Evolutionary conservation across 495 filamentous ascomycete species (phyloP).

Genomic region (Aspergillus leporis): DNA sequence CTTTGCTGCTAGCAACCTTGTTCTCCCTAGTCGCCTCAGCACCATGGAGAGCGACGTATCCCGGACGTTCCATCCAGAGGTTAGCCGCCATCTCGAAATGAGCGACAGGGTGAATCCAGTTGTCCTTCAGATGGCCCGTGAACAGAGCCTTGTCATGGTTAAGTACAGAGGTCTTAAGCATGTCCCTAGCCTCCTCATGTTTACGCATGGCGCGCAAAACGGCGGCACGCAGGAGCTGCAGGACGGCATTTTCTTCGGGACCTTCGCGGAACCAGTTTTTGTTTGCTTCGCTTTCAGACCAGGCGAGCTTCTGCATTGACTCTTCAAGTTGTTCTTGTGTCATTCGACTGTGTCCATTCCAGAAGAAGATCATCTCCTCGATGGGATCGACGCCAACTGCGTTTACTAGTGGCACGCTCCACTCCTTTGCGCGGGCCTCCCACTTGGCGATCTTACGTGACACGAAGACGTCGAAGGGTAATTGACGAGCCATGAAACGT

Average conservation of each 20-base stretch:
- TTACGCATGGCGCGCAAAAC: conserved; percentile 62
- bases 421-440: conserved; percentile 74
- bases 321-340: conserved; percentile 59
- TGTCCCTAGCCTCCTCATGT: conserved; percentile 61
- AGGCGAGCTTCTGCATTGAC: conserved; percentile 63
- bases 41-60: conserved; percentile 35
- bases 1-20: conserved; percentile 10
- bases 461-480: conserved; percentile 91
- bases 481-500: conserved; percentile 80
- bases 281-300: conserved; percentile 61
- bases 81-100: conserved; percentile 88
- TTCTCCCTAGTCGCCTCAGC: conserved; percentile 14
- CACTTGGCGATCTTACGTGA: conserved; percentile 85
- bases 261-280: conserved; percentile 58
- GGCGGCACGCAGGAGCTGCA: conserved; percentile 65
- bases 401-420: conserved; percentile 71
- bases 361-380: conserved; percentile 96
- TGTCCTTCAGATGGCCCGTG: conserved; percentile 73
- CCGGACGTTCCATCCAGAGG: conserved; percentile 66
- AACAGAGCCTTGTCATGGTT: conserved; percentile 65
- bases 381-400: conserved; percentile 80
- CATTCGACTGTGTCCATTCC: conserved; percentile 84
- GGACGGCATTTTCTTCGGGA: conserved; percentile 72
- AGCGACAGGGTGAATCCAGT: conserved; percentile 78
- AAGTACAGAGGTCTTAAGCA: conserved; percentile 62